Base-by-base conservation (phyloP, 495 filamentous ascomycete genomes). In the Penicillium salamii region DNA sequence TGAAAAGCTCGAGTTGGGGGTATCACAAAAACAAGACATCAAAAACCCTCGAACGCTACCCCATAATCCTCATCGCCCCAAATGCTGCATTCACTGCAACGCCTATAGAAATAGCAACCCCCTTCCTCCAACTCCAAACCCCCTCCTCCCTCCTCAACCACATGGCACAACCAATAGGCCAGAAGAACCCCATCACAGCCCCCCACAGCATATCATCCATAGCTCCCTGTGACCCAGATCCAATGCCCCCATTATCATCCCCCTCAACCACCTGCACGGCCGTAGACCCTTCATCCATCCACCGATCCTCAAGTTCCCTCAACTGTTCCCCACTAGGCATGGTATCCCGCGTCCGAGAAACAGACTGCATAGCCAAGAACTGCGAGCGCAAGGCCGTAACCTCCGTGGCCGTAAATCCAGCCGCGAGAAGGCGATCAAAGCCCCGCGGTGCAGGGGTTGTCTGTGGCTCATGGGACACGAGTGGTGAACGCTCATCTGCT, bases 161-260 rank as follows among this genome's bases (percentile, higher is more conserved):
- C 38, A 84, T 83, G 21, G 90, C 75, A 58, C 88, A 89, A 0
- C 87, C 90, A 35, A 97, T 64, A 21, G 93, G 91, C 84, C 91
- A 98, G 63, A 98, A 85, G 70, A 96, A 97, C 17, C 93, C 93
- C 60, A 91, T 89, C 20, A 93, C 69, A 59, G 87, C 90, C 1
- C 91, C 93, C 72, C 82, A 87, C 55, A 97, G 77, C 78, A 96
- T 82, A 66, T 95, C 88, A 66, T 95, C 91, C 33, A 93, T 77
- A 4, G 72, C 78, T 1, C 71, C 75, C 5, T 68, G 58, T 26
- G 74, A 67, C 28, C 75, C 63, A 42, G 70, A 37, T 38, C 77
- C 68, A 36, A 76, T 65, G 26, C 69, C 77, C 5, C 66, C 72
- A 45, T 72, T 77, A 35, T 86, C 83, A 45, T 75, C 80, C n/a